phyloP scores from a whole-genome alignment of 306 rosid species.

The Macrotyloma uniflorum region DNA sequence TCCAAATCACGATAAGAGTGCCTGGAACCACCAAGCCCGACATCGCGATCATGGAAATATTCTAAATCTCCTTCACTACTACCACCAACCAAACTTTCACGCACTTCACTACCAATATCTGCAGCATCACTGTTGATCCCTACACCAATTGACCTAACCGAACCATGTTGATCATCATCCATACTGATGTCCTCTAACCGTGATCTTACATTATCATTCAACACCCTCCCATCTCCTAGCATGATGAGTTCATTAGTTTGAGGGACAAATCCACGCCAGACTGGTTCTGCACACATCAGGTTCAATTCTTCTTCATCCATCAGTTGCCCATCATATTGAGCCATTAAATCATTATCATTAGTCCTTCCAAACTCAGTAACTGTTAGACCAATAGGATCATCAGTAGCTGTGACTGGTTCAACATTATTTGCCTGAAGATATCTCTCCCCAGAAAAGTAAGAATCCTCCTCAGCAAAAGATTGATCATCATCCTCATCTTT shows the following conservation, averaged over 20 bases:
- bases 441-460: constrained; percentile 81
- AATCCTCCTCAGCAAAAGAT: constrained; percentile 92
- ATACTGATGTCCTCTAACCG: constrained; percentile 61
- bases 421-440: constrained; percentile 71
- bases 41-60: constrained; percentile 61
- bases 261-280: constrained; percentile 92
- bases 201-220: constrained; percentile 63
- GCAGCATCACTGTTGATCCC: constrained; percentile 86
- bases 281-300: constrained; percentile 83
- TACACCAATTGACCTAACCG: constrained; percentile 88
- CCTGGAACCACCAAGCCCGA: constrained; percentile 56
- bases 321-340: constrained; percentile 86
- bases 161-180: constrained; percentile 85
- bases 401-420: constrained; percentile 60
- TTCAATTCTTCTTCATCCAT: constrained; percentile 86
- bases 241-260: constrained; percentile 77
- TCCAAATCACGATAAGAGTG: constrained; percentile 54
- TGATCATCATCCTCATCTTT: constrained; percentile 91
- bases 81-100: constrained; percentile 80
- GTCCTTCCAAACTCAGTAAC: constrained; percentile 67
- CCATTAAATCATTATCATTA: constrained; percentile 66
- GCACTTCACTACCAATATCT: constrained; percentile 77
- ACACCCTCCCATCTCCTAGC: constrained; percentile 67
- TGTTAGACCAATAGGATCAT: constrained; percentile 66
- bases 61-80: constrained; percentile 80